These are phyloP conservation scores for Ganoderma lucidum DNA, from an alignment of 1,284 basidiomycete species.

Conservation along the genomic window DNA sequence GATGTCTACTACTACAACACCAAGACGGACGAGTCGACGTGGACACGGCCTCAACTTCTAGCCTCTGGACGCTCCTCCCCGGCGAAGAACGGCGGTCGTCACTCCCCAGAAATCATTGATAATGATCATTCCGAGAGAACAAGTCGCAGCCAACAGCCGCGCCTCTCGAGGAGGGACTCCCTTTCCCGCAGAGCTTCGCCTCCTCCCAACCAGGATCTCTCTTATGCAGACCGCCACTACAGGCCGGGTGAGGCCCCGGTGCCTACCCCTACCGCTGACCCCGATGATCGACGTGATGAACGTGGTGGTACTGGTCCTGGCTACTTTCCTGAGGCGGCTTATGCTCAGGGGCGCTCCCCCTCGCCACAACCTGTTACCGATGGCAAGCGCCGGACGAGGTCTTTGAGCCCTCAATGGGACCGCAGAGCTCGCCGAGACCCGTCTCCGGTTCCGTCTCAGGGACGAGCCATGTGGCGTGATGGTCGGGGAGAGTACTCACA, in stretches of 20 bases:
- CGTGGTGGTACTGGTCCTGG: constrained; percentile 18
- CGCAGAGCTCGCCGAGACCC: constrained; percentile 32
- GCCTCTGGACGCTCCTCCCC: constrained; percentile 36
- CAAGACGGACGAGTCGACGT: constrained; percentile 64
- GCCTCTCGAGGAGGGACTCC: constrained; percentile 24
- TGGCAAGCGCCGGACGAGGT: constrained; percentile 31
- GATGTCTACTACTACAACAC: constrained; percentile 67
- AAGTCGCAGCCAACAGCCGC: constrained; percentile 26
- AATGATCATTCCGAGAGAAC: constrained; percentile 19
- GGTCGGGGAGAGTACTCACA: constrained; percentile 25
- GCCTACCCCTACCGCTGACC: constrained; percentile 10
- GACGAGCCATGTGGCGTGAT: constrained; percentile 30
- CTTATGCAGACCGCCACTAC: constrained; percentile 72
- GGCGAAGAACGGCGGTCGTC: constrained; percentile 33
- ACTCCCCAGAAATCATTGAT: constrained; percentile 28
- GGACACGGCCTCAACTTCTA: constrained; percentile 54
- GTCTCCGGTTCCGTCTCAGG: constrained; percentile 29
- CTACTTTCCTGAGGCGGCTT: constrained; percentile 19
- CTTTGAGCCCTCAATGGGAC: constrained; percentile 36
- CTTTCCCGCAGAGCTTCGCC: constrained; percentile 31
- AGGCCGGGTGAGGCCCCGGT: constrained; percentile 51
- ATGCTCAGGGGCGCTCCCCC: constrained; percentile 26
- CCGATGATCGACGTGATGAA: constrained; percentile 30
- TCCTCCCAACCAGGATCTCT: constrained; percentile 44
- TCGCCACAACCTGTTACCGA: constrained; percentile 25